phyloP scores from a whole-genome alignment of 305 asterid species.

The Rubia balearica region DNA sequence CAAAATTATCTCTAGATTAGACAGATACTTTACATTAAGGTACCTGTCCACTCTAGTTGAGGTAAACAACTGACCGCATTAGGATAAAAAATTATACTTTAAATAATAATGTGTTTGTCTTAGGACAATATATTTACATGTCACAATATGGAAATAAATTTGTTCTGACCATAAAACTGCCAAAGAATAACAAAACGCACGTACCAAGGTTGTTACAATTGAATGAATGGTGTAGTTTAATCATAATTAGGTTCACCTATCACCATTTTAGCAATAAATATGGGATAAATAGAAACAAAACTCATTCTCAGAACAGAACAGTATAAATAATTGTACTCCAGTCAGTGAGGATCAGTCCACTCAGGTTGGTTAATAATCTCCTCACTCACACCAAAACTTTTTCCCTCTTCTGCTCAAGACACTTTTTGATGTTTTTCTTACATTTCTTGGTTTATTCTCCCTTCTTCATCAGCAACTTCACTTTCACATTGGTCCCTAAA shows the following conservation, averaged over 20 bases:
- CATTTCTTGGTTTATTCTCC: constrained; percentile 6
- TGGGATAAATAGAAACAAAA: not conserved
- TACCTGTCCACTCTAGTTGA: too few species aligned
- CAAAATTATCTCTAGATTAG: too few species aligned
- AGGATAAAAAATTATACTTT: too few species aligned
- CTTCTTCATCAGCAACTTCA: constrained; percentile 11
- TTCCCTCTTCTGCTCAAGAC: constrained; percentile 15
- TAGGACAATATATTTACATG: too few species aligned
- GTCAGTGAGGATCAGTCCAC: constrained; percentile 17
- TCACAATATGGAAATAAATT: too few species aligned
- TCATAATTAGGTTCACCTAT: not conserved
- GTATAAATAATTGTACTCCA: constrained; percentile 9
- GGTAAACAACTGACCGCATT: too few species aligned
- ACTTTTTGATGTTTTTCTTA: constrained; percentile 12
- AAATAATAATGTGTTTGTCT: too few species aligned
- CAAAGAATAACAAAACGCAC: too few species aligned
- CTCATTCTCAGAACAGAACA: not conserved
- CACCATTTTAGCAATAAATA: not conserved
- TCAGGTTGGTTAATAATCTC: constrained; percentile 16
- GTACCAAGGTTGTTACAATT: too few species aligned
- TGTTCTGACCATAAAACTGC: too few species aligned
- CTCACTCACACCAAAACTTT: not conserved
- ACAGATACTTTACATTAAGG: too few species aligned
- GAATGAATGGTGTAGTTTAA: not conserved
- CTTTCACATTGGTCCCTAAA: constrained; percentile 17